phyloP scores from a whole-genome alignment of 352 stramenopile species.

The Globisporangium barbulae region DNA sequence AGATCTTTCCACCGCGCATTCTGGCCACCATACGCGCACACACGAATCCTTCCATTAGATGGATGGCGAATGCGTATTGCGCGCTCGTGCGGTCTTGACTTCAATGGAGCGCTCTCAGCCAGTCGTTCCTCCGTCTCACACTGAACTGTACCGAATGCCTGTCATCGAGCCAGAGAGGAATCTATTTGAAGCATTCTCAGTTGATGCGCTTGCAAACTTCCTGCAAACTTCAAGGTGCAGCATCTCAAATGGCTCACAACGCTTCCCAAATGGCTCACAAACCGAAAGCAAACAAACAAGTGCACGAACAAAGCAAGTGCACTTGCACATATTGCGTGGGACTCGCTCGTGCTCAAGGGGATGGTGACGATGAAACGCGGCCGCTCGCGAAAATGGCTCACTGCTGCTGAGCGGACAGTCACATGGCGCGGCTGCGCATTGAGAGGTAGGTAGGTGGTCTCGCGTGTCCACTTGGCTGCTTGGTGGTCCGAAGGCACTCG shows the following conservation, averaged over 20 bases:
- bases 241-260: conserved; percentile 1
- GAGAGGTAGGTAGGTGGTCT: not conserved
- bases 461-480: not conserved
- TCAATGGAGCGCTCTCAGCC: not conserved
- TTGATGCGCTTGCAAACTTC: not conserved
- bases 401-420: not conserved
- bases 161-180: not conserved
- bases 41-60: not conserved
- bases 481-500: not conserved
- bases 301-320: not conserved
- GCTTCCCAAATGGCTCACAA: too few relatives aligned
- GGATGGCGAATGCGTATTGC: not conserved
- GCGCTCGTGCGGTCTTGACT: not conserved
- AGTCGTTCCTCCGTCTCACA: not conserved
- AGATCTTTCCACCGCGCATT: not conserved
- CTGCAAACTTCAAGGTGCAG: not conserved
- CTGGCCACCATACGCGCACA: not conserved
- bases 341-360: not conserved
- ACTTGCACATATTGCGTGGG: not conserved
- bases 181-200: not conserved
- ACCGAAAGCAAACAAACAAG: too few relatives aligned
- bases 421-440: too few relatives aligned
- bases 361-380: not conserved
- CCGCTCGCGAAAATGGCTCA: not conserved
- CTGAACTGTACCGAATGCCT: not conserved